Conservation (phyloP, 345 rosid species). For the Brassica cretica region DNA sequence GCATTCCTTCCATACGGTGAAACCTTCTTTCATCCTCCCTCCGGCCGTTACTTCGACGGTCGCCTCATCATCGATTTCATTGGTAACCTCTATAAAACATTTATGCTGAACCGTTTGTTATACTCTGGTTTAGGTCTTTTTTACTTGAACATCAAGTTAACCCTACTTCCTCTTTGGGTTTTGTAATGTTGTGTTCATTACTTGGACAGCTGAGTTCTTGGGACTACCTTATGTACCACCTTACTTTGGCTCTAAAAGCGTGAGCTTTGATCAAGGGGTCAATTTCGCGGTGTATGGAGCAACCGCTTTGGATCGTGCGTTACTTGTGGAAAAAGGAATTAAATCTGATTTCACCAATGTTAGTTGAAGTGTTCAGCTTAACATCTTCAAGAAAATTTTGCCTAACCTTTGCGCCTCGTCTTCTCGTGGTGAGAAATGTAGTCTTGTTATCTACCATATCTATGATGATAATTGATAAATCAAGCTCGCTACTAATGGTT, state of each 20-base stretch:
- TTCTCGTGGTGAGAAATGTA: constrained; percentile 26
- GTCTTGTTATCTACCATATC: neutral
- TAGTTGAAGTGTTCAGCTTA: constrained; percentile 46
- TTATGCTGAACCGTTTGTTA: neutral
- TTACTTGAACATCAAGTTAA: no score
- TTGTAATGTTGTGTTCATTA: neutral
- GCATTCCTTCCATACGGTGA: constrained; percentile 49
- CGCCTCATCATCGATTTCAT: constrained; percentile 56
- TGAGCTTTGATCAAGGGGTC: constrained; percentile 41
- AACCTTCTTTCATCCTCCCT: constrained; percentile 45
- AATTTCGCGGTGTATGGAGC: constrained; percentile 62
- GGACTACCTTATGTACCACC: constrained; percentile 47
- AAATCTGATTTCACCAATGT: constrained; percentile 22
- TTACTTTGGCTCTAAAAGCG: constrained; percentile 34
- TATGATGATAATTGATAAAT: no score
- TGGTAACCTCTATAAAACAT: constrained; percentile 29
- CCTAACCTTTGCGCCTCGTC: constrained; percentile 40
- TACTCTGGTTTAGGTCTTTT: neutral
- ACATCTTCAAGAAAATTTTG: constrained; percentile 41
- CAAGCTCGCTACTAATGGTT: no score
- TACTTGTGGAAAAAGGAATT: constrained; percentile 40
- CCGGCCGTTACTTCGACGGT: constrained; percentile 46
- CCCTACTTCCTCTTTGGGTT: no score
- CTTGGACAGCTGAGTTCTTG: constrained; percentile 45
- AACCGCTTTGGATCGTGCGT: constrained; percentile 41